Evolutionary conservation across 495 filamentous ascomycete species (phyloP).

Genomic region (Penicilliopsis zonata): DNA sequence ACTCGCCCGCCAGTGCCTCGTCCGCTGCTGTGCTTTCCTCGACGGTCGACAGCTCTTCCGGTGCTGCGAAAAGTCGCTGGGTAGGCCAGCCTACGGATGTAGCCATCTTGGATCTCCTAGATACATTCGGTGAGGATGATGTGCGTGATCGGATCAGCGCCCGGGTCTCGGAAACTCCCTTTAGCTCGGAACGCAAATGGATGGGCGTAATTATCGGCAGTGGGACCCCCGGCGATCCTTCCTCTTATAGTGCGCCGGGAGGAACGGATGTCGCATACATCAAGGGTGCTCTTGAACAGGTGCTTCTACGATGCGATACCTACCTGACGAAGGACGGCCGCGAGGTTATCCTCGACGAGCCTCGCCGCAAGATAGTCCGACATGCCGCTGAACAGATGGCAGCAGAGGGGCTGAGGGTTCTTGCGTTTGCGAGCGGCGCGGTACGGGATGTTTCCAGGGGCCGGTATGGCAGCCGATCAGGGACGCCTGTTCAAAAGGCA

Average conservation of each 20-base stretch:
- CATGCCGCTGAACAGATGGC: constrained; percentile 87
- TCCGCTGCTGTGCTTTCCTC: constrained; percentile 69
- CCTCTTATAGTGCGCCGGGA: constrained; percentile 9
- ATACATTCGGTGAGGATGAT: constrained; percentile 82
- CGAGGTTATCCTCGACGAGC: constrained; percentile 76
- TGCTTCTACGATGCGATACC: constrained; percentile 77
- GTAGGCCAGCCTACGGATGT: constrained; percentile 96
- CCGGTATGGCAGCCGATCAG: constrained; percentile 30
- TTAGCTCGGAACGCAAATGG: constrained; percentile 97
- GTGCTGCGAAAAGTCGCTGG: constrained; percentile 69
- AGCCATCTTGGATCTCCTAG: constrained; percentile 82
- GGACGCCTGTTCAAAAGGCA: constrained; percentile 34
- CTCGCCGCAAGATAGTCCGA: constrained; percentile 58
- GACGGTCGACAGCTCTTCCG: constrained; percentile 50
- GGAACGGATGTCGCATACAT: constrained; percentile 72
- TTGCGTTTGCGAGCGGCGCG: constrained; percentile 79
- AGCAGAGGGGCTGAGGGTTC: constrained; percentile 75
- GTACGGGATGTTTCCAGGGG: constrained; percentile 19
- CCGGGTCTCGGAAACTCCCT: constrained; percentile 74
- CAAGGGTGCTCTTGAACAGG: constrained; percentile 86
- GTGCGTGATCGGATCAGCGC: constrained; percentile 71
- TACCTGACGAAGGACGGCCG: constrained; percentile 81
- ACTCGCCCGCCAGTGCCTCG: constrained; percentile 52
- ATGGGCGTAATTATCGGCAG: constrained; percentile 86
- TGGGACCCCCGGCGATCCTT: constrained; percentile 24